A percentile compares a stretch with the other conserved stretches of the same genome.
Evolutionary conservation across 768 basidiomycete species (phyloP).

Genomic region (Strobilomyces confusus): DNA sequence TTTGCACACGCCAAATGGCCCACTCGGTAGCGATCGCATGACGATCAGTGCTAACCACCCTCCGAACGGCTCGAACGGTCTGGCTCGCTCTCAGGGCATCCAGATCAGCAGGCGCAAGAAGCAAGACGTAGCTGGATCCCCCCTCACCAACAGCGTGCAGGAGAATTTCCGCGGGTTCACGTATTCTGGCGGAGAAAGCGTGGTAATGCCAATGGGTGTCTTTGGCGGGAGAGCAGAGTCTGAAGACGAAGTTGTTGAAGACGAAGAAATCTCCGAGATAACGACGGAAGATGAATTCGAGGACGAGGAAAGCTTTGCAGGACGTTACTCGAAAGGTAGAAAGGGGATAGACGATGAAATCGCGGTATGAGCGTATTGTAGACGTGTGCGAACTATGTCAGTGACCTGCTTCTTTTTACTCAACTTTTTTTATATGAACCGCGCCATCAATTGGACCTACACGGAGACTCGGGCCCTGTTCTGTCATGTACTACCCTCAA

Average conservation of each 20-base stretch:
- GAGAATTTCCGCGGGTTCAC: slow-evolving; percentile 97
- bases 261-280: slow-evolving; percentile 44
- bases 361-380: slow-evolving; percentile 25
- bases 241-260: slow-evolving; percentile 45
- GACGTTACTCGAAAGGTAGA: slow-evolving; percentile 64
- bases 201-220: slow-evolving; percentile 44
- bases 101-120: slow-evolving; percentile 50
- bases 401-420: slow-evolving; percentile 9
- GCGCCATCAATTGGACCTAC: slow-evolving; percentile 16
- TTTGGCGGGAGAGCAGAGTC: slow-evolving; percentile 28
- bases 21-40: slow-evolving; percentile 58
- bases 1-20: slow-evolving; percentile 69
- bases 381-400: slow-evolving; percentile 8
- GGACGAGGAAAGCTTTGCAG: slow-evolving; percentile 58
- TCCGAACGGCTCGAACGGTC: slow-evolving; percentile 18
- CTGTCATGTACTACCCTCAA: slow-evolving; percentile 2
- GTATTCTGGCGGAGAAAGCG: slow-evolving; percentile 71
- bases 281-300: slow-evolving; percentile 78
- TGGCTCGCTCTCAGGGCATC: slow-evolving; percentile 34
- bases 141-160: slow-evolving; percentile 88
- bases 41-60: slow-evolving; percentile 8
- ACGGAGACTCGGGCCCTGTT: slow-evolving; percentile 19
- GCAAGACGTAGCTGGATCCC: slow-evolving; percentile 49
- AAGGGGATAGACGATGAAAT: slow-evolving; percentile 38
- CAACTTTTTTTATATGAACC: neutral